Base-by-base conservation (phyloP, 805 yeast species). In the Scheffersomyces lignosus region DNA sequence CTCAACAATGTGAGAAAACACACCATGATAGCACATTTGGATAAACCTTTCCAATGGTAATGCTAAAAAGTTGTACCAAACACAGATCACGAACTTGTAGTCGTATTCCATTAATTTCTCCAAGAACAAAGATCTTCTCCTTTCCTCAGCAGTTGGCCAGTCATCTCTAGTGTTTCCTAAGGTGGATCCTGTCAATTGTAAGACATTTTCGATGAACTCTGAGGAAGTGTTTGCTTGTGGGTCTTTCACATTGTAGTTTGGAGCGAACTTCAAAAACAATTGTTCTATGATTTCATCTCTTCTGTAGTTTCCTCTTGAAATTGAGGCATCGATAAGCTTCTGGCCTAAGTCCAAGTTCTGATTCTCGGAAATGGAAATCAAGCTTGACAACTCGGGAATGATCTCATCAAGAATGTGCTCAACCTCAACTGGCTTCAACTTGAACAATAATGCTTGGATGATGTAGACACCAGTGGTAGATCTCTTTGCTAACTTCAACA, bases 71-170 rank as follows among this genome's bases (percentile, higher is more conserved):
- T 81, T 78, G 34, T 78, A 80, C 54, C 86, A 69, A 1, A 80
- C 72, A 29, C 80, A 70, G 12, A 71, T 59, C 10, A 83, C 70
- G 43, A 87, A 80, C 33, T 68, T 64, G 18, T 71, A 70, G 50
- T 87, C 91, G 52, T 80, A 85, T 23, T 75, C 77, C 56, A 87
- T 78, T 38, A 89, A 64, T 47, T 80, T 78, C 54, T 88, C 91
- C 39, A 86, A 62, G 48, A 89, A 83, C 14, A 87, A 49, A 0
- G 95, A 71, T 43, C 93, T 70, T 64, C 90, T 78, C 69, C 95
- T 77, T 56, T 87, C 96, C 50, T 86, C 93, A 0, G 89, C 84
- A 1, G 95, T 87, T 31, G 96, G 96, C 95, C 95, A 87, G 57
- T 87, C 95, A 48, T 80, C 95, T 45, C 77, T 77, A 2, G 88